A percentile compares a stretch with the other conserved stretches of the same genome.
phyloP scores from a whole-genome alignment of 495 filamentous ascomycete species.

The Physcia stellaris region DNA sequence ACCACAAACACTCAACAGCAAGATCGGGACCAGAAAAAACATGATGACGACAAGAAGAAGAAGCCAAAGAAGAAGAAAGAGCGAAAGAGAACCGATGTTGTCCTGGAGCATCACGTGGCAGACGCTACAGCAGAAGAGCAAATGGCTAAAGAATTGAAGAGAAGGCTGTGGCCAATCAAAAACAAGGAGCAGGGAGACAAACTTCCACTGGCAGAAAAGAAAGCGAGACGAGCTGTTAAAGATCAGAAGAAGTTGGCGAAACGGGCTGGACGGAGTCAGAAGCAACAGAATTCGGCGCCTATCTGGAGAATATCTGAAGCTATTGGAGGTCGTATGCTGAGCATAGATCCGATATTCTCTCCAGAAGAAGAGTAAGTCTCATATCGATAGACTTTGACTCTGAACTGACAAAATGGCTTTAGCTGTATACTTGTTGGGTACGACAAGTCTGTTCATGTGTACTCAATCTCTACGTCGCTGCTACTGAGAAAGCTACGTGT shows the following conservation, averaged over 20 bases:
- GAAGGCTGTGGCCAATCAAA: background rate
- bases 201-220: background rate
- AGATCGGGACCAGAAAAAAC: background rate
- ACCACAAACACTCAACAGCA: no score
- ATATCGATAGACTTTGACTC: conserved; percentile 2
- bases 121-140: background rate
- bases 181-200: background rate
- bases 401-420: conserved; percentile 17
- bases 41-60: conserved; percentile 5
- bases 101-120: background rate
- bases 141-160: background rate
- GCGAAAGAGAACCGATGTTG: background rate
- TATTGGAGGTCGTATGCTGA: conserved; percentile 53
- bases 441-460: conserved; percentile 56
- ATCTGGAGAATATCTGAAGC: conserved; percentile 46
- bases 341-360: conserved; percentile 68
- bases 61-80: conserved; percentile 8
- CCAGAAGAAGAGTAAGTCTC: conserved; percentile 61
- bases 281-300: background rate
- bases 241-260: no score
- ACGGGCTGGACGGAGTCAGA: background rate
- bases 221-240: no score
- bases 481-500: conserved; percentile 47
- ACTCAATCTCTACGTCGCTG: conserved; percentile 67
- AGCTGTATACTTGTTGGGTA: conserved; percentile 60